Evolutionary conservation across 1,284 basidiomycete genomes (phyloP), one percentile per base, ranked within the genome.

Genomic region (Leccinum subspadiceum): DNA sequence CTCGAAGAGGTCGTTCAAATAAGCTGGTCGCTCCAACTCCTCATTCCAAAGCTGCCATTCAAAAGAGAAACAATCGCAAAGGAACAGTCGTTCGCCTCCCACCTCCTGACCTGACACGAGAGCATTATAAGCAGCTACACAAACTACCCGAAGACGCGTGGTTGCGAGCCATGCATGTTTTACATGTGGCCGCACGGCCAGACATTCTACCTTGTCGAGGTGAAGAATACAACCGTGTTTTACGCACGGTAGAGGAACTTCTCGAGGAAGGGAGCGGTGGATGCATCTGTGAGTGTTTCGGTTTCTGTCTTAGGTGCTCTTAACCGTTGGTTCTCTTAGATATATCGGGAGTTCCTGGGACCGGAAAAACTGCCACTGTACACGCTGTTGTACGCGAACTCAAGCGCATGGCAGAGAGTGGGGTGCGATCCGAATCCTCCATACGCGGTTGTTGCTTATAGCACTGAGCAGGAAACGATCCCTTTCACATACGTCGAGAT

Each of bases 401-500:
- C 13, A 94, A 93, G 72, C 82, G 87, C 39, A 92, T 94, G 84
- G 94, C 94, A 0, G 83, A 90, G 70, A 81, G 86, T 58, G 87
- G 85, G 62, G 93, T 93, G 64, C 29, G 84, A 77, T 7, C 29
- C 13, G 8, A 22, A 44, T 41, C 22, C 53, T 54, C 51, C 17
- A n/a, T 13, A 31, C 15, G 52, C 3, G 46, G 8, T 15, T 48
- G 9, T 52, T 56, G 5, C 49, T 63, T 24, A 59, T 20, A 1
- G 1, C 12, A 1, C 29, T 5, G 15, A 51, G 6, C 68, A 96
- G 90, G 94, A 98, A 81, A 87, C 89, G 20, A 89, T 92, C 61
- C 92, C 93, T 0, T 99, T 99, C 76, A 93, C 90, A 0, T 99
- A 97, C 68, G 93, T 98, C 62, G 97, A 99, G 73, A 98, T 99